These are phyloP conservation scores for Auriculariales sp. DNA, from an alignment of 768 basidiomycete genomes.

Conservation along the genomic window DNA sequence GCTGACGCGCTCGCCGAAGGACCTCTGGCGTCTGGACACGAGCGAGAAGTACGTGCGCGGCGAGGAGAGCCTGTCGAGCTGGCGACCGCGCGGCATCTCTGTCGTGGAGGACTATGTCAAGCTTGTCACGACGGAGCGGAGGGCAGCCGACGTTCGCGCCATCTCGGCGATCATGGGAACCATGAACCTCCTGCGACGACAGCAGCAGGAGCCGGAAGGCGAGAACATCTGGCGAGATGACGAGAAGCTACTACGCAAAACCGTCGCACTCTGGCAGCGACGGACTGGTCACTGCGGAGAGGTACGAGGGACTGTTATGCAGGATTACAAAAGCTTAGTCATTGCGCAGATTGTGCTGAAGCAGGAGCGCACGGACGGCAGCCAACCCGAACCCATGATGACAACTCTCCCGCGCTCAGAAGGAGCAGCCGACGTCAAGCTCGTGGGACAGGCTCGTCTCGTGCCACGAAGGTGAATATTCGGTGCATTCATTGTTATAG, in stretches of 20 bases:
- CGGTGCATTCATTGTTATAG: background rate
- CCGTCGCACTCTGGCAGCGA: conserved; percentile 72
- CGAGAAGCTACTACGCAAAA: conserved; percentile 38
- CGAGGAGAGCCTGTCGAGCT: conserved; percentile 67
- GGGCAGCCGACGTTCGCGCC: conserved; percentile 82
- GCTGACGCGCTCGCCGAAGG: conserved; percentile 70
- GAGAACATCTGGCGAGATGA: conserved; percentile 55
- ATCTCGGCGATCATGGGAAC: conserved; percentile 54
- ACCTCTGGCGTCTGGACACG: conserved; percentile 91
- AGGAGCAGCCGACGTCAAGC: conserved; percentile 41
- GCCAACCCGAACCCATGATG: conserved; percentile 18
- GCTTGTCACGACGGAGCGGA: conserved; percentile 53
- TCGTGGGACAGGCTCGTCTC: conserved; percentile 58
- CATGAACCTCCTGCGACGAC: conserved; percentile 12
- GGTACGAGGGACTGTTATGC: conserved; percentile 39
- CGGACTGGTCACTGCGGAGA: conserved; percentile 62
- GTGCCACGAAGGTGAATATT: conserved; percentile 51
- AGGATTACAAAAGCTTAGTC: conserved; percentile 6
- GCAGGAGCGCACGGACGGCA: conserved; percentile 49
- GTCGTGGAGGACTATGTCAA: conserved; percentile 77
- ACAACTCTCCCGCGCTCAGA: conserved; percentile 21
- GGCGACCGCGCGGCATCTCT: conserved; percentile 80
- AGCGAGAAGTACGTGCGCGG: conserved; percentile 90
- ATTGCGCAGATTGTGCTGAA: conserved; percentile 60
- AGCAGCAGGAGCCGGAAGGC: conserved; percentile 14